Evolutionary conservation across 2,329 filamentous ascomycete species (phyloP), one percentile per base, ranked within the genome.

Genomic region (Sporothrix humicola): DNA sequence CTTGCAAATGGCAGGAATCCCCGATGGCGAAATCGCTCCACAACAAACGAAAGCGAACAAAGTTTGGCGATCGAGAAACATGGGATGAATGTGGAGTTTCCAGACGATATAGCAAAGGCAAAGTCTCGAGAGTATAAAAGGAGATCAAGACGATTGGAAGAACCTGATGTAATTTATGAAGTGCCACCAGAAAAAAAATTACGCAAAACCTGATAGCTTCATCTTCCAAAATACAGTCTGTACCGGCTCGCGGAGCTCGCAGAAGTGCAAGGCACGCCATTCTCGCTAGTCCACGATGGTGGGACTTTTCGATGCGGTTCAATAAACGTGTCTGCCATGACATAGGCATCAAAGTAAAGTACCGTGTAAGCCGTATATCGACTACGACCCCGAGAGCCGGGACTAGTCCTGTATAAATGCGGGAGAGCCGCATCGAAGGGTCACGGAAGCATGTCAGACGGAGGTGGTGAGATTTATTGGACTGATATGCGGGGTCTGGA

Each of bases 11-110:
- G 13, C 23, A 37, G 48, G 17, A 17, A 42, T 13, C 10, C 26
- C 66, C 66, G 26, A 69, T 68, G 46, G 46, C 68, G 68, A 56
- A 48, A 48, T 54, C 69, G 52, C 26, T 44, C 26, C 26, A 69
- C 66, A 46, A 26, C 37, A 31, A 31, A 42, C 31, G 37, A 63
- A 63, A 59, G 56, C 56, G 26, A 59, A 2, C 26, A 26, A 59
- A 50, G 48, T 50, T 17, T 17, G 48, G 50, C 20, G n/a, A 15
- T 37, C 31, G 7, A 37, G 31, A 7, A 37, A 37, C 31, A 37
- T 37, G 4, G 31, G 31, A 37, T 7, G 31, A 37, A 26, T 26
- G 23, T 26, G 23, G 23, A 37, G 31, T 7, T 37, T 37, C 31
- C 31, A 37, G 4, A 37, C 31, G 31, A 37, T 7, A 37, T 37